Conservation (phyloP, 2,329 filamentous ascomycete species). For the Aspergillus ruber region DNA sequence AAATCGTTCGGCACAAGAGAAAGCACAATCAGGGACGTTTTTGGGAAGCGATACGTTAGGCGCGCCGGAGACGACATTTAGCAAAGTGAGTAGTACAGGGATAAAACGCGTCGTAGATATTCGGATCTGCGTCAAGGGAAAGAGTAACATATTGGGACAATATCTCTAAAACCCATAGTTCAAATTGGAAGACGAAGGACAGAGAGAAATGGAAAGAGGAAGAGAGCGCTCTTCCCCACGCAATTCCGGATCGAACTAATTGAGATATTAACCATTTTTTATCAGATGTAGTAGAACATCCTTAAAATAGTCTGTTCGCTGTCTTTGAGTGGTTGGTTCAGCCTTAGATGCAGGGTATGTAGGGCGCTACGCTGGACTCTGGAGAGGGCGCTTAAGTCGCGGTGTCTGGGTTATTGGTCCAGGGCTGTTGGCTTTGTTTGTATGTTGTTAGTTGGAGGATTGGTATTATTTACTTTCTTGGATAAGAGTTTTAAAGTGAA, state of each 20-base stretch:
- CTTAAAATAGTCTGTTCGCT: background rate
- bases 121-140: no score
- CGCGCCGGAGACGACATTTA: background rate
- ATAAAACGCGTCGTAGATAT: no score
- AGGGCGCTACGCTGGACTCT: background rate
- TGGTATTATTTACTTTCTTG: no score
- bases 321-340: no score
- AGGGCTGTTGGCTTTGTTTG: conserved; percentile 6
- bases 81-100: background rate
- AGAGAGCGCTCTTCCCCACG: no score
- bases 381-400: background rate
- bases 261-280: background rate
- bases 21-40: conserved; percentile 43
- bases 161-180: no score
- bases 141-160: no score
- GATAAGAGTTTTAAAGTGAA: no score
- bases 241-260: no score
- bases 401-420: background rate
- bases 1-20: conserved; percentile 57
- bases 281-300: background rate
- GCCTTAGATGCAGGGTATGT: background rate
- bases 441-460: background rate
- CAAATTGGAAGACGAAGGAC: no score
- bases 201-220: no score
- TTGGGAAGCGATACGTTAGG: background rate